Evolutionary conservation across 495 filamentous ascomycete species (phyloP).

Genomic region (Collariella sp.): DNA sequence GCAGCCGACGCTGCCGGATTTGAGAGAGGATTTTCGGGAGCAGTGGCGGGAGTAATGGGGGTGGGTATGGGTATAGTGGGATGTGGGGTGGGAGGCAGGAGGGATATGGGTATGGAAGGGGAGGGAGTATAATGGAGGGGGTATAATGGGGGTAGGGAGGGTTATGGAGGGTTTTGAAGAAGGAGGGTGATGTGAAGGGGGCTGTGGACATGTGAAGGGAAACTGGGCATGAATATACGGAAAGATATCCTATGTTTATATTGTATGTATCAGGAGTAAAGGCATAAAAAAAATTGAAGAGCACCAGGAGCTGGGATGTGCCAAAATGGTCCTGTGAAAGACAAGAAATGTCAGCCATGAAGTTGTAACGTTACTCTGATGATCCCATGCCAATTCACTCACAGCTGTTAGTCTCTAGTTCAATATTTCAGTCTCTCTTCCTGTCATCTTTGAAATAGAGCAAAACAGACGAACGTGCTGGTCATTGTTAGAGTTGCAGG

Average conservation of each 20-base stretch:
- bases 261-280: neutral
- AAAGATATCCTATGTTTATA: no score
- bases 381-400: no score
- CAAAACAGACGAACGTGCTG: no score
- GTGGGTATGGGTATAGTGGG: conserved; percentile 2
- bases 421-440: no score
- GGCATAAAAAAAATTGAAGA: no score
- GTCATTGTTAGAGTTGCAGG: no score
- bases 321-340: no score
- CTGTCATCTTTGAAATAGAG: no score
- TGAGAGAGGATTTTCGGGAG: neutral
- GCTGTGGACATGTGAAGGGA: neutral
- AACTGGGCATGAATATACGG: neutral
- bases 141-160: neutral
- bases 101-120: neutral
- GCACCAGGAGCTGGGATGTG: no score
- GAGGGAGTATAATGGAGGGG: conserved; percentile 5
- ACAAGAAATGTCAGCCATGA: no score
- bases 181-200: neutral
- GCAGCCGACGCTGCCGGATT: conserved; percentile 27
- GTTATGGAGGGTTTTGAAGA: neutral
- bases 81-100: neutral
- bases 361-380: no score
- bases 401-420: no score
- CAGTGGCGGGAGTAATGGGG: neutral